phyloP scores from a whole-genome alignment of 495 filamentous ascomycete genomes.

The Tuber brumale region DNA sequence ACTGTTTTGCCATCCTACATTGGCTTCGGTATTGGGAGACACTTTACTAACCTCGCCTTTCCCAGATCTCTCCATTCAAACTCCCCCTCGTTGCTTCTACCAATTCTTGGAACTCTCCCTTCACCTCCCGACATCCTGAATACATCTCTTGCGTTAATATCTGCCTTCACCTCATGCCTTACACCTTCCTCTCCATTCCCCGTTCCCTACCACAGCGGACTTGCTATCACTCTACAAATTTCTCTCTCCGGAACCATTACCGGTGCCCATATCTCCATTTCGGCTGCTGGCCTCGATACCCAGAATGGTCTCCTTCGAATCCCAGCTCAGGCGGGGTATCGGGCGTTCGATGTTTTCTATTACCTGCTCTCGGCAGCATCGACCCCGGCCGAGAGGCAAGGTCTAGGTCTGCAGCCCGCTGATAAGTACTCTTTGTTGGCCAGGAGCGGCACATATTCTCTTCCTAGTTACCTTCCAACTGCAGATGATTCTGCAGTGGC shows the following conservation, averaged over 20 bases:
- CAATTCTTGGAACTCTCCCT: conserved; percentile 74
- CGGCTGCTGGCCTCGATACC: conserved; percentile 83
- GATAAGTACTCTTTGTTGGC: conserved; percentile 71
- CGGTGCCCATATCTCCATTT: conserved; percentile 67
- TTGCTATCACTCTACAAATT: conserved; percentile 74
- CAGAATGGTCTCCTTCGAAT: conserved; percentile 72
- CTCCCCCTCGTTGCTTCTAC: conserved; percentile 72
- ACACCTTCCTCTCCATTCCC: conserved; percentile 79
- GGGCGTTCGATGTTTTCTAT: conserved; percentile 98
- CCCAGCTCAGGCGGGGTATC: conserved; percentile 69
- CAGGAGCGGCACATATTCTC: conserved; percentile 75
- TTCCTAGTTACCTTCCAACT: conserved; percentile 83
- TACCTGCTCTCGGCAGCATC: conserved; percentile 87
- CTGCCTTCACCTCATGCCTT: conserved; percentile 78
- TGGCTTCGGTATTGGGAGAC: background rate
- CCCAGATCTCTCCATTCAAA: conserved; percentile 78
- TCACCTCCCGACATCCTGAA: conserved; percentile 65
- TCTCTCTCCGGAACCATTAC: conserved; percentile 72
- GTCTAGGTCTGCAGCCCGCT: conserved; percentile 73
- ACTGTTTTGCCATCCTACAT: background rate
- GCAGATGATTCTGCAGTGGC: conserved; percentile 89
- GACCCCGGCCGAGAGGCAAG: conserved; percentile 84
- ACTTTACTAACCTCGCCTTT: conserved; percentile 5
- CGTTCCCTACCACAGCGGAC: conserved; percentile 68
- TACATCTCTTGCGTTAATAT: conserved; percentile 67